Evolutionary conservation across 371 early-diverging fungal species (phyloP).

Genomic region (Mucor ambiguus): DNA sequence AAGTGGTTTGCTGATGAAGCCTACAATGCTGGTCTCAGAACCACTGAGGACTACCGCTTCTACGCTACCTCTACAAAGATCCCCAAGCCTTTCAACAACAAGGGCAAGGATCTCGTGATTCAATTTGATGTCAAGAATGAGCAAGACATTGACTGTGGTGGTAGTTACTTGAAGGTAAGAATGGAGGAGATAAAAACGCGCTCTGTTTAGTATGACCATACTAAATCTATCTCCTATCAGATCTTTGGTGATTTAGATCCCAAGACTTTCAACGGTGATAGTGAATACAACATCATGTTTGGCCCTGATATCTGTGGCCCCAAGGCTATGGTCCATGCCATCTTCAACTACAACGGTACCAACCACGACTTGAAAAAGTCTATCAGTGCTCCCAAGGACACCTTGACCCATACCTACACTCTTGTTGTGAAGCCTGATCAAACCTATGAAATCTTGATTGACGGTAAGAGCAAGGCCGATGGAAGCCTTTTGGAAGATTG

Average conservation of each 20-base stretch:
- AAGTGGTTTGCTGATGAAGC: conserved; percentile 80
- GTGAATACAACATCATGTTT: conserved; percentile 94
- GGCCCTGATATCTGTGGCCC: conserved; percentile 96
- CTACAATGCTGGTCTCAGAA: conserved; percentile 73
- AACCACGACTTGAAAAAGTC: conserved; percentile 78
- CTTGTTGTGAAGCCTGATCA: conserved; percentile 90
- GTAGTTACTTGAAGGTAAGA: conserved; percentile 92
- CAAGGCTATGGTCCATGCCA: conserved; percentile 93
- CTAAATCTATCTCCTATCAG: conserved; percentile 20
- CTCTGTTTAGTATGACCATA: conserved; percentile 2
- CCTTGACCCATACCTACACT: conserved; percentile 88
- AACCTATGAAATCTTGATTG: conserved; percentile 82
- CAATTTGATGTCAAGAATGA: conserved; percentile 98
- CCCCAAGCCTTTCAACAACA: conserved; percentile 73
- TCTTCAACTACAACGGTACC: conserved; percentile 91
- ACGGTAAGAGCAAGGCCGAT: conserved; percentile 68
- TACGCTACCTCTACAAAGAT: conserved; percentile 79
- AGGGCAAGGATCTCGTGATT: conserved; percentile 81
- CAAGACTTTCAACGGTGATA: conserved; percentile 81
- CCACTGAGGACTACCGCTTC: conserved; percentile 84
- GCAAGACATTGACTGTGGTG: conserved; percentile 93
- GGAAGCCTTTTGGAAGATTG: conserved; percentile 88
- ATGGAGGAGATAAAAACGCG: neutral
- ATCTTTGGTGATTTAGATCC: conserved; percentile 65
- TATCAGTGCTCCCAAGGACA: conserved; percentile 72